Conservation (phyloP, 1,284 basidiomycete genomes). For the Cryptococcus sp. region DNA sequence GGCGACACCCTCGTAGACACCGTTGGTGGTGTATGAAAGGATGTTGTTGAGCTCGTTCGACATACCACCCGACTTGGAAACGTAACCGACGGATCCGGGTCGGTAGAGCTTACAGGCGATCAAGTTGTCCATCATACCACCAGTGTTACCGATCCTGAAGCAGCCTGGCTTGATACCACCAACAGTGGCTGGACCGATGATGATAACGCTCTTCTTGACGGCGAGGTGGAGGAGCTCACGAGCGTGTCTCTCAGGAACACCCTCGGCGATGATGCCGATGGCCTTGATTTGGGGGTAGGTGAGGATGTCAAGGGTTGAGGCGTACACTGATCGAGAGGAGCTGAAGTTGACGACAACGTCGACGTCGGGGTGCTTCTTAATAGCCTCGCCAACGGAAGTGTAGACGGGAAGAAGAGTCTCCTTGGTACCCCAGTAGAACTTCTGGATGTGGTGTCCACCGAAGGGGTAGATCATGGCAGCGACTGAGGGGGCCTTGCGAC, state of each 20-base stretch:
- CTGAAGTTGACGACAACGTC: constrained; percentile 99
- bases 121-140: constrained; percentile 99
- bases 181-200: constrained; percentile 97
- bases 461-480: constrained; percentile 99
- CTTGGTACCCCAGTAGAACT: constrained; percentile 99
- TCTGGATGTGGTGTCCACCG: constrained; percentile 99
- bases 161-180: constrained; percentile 99
- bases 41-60: constrained; percentile 99
- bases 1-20: constrained; percentile 99
- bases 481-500: constrained; percentile 87
- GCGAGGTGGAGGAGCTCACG: constrained; percentile 93
- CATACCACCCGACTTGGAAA: constrained; percentile 99
- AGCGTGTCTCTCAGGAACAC: constrained; percentile 96
- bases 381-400: constrained; percentile 88
- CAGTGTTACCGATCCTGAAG: constrained; percentile 99
- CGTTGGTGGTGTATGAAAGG: constrained; percentile 94
- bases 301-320: constrained; percentile 88
- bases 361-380: constrained; percentile 92
- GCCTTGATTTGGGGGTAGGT: constrained; percentile 72
- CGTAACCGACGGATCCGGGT: constrained; percentile 94
- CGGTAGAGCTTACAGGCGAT: constrained; percentile 98
- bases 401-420: constrained; percentile 98
- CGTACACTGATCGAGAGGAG: constrained; percentile 90
- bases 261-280: constrained; percentile 95
- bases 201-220: constrained; percentile 80